Percentiles rank a stretch among this genome's conserved stretches.
These are phyloP conservation scores for Penicillium samsonianum DNA, from an alignment of 495 filamentous ascomycete species.

Conservation along the genomic window DNA sequence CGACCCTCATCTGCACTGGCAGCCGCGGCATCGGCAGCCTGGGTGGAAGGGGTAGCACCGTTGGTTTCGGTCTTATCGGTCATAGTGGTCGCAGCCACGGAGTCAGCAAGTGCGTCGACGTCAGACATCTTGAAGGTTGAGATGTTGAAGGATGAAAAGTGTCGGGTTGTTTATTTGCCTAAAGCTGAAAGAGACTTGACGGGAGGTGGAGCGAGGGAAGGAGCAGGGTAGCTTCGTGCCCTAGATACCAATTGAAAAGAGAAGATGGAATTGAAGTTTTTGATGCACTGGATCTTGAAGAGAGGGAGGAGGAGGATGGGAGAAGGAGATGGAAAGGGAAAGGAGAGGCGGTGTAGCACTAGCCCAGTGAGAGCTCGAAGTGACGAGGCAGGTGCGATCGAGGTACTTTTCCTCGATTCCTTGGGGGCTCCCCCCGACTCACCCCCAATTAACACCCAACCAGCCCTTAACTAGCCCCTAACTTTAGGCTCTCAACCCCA, in stretches of 20 bases:
- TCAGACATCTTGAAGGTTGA: slow-evolving; percentile 59
- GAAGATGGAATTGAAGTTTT: slow-evolving; percentile 30
- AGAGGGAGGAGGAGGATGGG: slow-evolving; percentile 28
- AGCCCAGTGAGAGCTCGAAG: slow-evolving; percentile 17
- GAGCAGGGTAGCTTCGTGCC: slow-evolving; percentile 88
- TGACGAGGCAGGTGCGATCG: slow-evolving; percentile 5
- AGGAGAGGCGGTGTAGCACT: slow-evolving; percentile 32
- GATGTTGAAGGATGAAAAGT: slow-evolving; percentile 25
- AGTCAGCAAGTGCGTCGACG: slow-evolving; percentile 55
- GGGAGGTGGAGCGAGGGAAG: slow-evolving; percentile 41
- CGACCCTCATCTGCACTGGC: slow-evolving; percentile 97
- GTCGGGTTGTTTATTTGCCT: slow-evolving; percentile 26
- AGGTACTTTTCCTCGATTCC: neutral
- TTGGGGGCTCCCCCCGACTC: too few relatives aligned
- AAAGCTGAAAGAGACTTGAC: slow-evolving; percentile 52
- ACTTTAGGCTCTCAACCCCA: neutral
- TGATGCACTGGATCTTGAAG: slow-evolving; percentile 23
- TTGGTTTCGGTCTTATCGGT: slow-evolving; percentile 68
- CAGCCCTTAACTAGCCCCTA: neutral
- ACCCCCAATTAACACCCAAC: neutral
- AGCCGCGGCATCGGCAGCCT: slow-evolving; percentile 81
- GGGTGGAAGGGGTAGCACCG: slow-evolving; percentile 74
- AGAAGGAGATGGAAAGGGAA: slow-evolving; percentile 22
- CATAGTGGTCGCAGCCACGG: slow-evolving; percentile 45
- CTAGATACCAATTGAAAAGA: slow-evolving; percentile 61